Percentiles rank a stretch among this genome's conserved stretches.
Evolutionary conservation across 768 basidiomycete species (phyloP).

Genomic region (Mycena sanguinolenta): DNA sequence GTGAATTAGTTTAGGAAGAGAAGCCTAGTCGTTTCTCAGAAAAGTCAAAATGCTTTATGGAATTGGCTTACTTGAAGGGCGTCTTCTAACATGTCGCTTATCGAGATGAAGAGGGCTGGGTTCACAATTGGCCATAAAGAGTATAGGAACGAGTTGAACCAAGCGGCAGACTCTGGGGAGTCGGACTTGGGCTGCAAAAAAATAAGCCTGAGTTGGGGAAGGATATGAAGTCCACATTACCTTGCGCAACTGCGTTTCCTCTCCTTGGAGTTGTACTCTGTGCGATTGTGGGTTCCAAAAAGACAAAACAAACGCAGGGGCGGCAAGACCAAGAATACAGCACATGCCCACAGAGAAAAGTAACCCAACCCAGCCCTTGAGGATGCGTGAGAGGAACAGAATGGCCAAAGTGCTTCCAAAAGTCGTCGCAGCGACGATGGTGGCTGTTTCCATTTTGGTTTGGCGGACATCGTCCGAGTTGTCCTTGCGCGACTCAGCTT

Average conservation of each 20-base stretch:
- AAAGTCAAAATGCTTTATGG: not conserved
- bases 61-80: slow-evolving; percentile 56
- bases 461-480: slow-evolving; percentile 50
- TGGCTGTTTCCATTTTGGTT: slow-evolving; percentile 46
- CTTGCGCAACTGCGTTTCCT: slow-evolving; percentile 28
- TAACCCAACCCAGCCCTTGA: slow-evolving; percentile 21
- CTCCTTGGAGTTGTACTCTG: slow-evolving; percentile 15
- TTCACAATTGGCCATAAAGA: slow-evolving; percentile 83
- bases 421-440: slow-evolving; percentile 43
- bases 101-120: slow-evolving; percentile 69
- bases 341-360: slow-evolving; percentile 37
- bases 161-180: slow-evolving; percentile 56
- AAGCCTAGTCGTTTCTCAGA: slow-evolving; percentile 42
- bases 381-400: slow-evolving; percentile 21
- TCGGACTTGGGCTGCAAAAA: slow-evolving; percentile 25
- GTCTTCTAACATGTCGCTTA: slow-evolving; percentile 76
- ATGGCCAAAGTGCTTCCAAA: slow-evolving; percentile 16
- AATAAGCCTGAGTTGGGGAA: slow-evolving; percentile 6
- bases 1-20: slow-evolving; percentile 62
- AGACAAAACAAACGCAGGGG: slow-evolving; percentile 45
- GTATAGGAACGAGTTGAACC: slow-evolving; percentile 75
- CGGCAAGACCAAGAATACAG: slow-evolving; percentile 42
- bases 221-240: not conserved
- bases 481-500: slow-evolving; percentile 45
- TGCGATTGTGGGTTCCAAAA: slow-evolving; percentile 33